phyloP scores from a whole-genome alignment of 768 basidiomycete genomes.

The Boletus sensibilis region DNA sequence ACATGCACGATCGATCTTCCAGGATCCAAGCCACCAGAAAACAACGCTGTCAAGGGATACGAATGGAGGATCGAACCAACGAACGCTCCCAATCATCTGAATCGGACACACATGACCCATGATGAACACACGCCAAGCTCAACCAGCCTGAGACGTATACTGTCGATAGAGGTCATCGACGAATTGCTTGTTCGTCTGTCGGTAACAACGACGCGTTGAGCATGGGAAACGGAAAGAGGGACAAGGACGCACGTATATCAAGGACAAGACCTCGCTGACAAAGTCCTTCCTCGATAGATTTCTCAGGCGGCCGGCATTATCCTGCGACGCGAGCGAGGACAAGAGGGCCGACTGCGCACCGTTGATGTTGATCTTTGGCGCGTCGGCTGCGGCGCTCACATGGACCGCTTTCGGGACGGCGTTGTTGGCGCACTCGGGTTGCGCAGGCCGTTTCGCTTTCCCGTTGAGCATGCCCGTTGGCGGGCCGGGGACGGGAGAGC shows the following conservation, averaged over 20 bases:
- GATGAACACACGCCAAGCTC: slow-evolving; percentile 3
- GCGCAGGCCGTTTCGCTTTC: slow-evolving; percentile 17
- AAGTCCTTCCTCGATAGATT: slow-evolving; percentile 53
- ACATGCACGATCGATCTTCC: slow-evolving; percentile 3
- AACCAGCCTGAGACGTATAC: slow-evolving; percentile 36
- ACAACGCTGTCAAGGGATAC: slow-evolving; percentile 1
- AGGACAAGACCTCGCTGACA: slow-evolving; percentile 54
- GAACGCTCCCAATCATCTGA: not conserved
- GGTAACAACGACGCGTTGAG: not conserved
- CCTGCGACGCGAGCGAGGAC: slow-evolving; percentile 23
- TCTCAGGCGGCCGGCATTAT: slow-evolving; percentile 17
- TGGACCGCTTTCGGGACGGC: slow-evolving; percentile 3
- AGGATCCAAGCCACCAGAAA: not conserved
- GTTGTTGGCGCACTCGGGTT: slow-evolving; percentile 3
- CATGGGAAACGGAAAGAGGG: not conserved
- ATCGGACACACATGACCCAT: not conserved
- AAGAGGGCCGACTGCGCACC: slow-evolving; percentile 24
- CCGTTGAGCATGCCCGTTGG: slow-evolving; percentile 24
- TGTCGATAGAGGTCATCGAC: slow-evolving; percentile 60
- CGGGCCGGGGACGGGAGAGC: slow-evolving; percentile 15
- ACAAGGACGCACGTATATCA: slow-evolving; percentile 53
- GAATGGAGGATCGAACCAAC: not conserved
- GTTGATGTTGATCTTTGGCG: slow-evolving; percentile 19
- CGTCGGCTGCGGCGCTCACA: not conserved
- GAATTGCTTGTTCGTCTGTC: slow-evolving; percentile 63